These are phyloP conservation scores for Pseudocercospora crystallina DNA, from an alignment of 2,329 filamentous ascomycete genomes.

Conservation along the genomic window DNA sequence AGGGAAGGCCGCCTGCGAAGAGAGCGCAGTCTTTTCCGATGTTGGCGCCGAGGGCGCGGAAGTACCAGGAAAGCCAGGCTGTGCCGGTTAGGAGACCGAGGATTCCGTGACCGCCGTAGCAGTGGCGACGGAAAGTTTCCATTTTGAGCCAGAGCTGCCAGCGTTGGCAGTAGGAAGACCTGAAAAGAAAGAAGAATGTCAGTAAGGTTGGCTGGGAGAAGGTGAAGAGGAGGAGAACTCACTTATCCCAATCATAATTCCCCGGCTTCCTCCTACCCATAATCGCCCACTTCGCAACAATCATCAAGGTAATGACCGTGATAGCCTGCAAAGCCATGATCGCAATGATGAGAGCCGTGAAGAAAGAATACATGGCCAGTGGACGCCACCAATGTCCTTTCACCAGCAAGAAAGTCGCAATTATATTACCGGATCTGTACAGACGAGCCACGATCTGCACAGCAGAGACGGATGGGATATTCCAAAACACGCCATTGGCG, in stretches of 20 bases:
- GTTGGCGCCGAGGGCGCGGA: slow-evolving; percentile 53
- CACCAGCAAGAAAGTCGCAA: slow-evolving; percentile 16
- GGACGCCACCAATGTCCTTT: slow-evolving; percentile 29
- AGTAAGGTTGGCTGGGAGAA: neutral
- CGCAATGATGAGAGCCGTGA: slow-evolving; percentile 42
- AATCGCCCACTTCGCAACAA: slow-evolving; percentile 54
- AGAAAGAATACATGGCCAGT: slow-evolving; percentile 43
- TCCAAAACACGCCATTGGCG: slow-evolving; percentile 53
- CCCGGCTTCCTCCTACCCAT: slow-evolving; percentile 53
- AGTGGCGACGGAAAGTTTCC: slow-evolving; percentile 52
- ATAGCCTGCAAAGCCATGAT: slow-evolving; percentile 48
- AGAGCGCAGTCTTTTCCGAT: slow-evolving; percentile 58
- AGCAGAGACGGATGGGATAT: slow-evolving; percentile 49
- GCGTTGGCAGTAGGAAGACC: slow-evolving; percentile 53
- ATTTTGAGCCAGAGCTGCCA: slow-evolving; percentile 58
- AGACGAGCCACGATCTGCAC: slow-evolving; percentile 48
- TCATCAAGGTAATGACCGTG: slow-evolving; percentile 45
- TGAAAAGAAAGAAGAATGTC: neutral
- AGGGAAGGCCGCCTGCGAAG: slow-evolving; percentile 55
- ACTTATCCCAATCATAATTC: slow-evolving; percentile 59
- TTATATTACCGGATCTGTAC: slow-evolving; percentile 26
- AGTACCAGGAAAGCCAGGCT: slow-evolving; percentile 54
- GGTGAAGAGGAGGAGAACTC: slow-evolving; percentile 26
- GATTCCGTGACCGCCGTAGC: slow-evolving; percentile 53
- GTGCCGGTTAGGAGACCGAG: slow-evolving; percentile 56